phyloP scores from a whole-genome alignment of 192 early-diverging fungal genomes.

The Coemansia sp. region DNA sequence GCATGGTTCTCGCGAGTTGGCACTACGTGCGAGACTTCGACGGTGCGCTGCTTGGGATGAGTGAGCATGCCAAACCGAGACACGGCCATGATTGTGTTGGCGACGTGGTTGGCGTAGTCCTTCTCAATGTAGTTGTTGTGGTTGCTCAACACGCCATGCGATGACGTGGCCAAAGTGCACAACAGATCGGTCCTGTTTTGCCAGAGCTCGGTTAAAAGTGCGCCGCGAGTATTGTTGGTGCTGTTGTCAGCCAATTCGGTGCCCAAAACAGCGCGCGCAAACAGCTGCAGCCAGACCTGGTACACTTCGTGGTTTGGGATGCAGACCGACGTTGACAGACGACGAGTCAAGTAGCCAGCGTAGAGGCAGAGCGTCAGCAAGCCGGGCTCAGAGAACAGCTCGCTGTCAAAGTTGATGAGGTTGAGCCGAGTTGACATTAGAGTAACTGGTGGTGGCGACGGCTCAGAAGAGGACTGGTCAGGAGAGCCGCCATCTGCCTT shows the following conservation, averaged over 20 bases:
- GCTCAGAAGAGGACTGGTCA: not conserved
- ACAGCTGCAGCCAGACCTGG: conserved; percentile 20
- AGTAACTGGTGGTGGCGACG: not conserved
- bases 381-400: conserved; percentile 19
- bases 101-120: conserved; percentile 45
- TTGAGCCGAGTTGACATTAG: conserved; percentile 6
- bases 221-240: conserved; percentile 21
- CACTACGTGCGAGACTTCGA: conserved; percentile 18
- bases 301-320: conserved; percentile 38
- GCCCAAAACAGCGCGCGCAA: conserved; percentile 27
- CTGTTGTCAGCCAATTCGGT: conserved; percentile 18
- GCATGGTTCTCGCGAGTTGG: conserved; percentile 17
- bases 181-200: conserved; percentile 20
- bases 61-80: conserved; percentile 31
- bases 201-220: conserved; percentile 25
- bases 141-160: conserved; percentile 40
- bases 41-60: conserved; percentile 23
- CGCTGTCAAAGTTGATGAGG: conserved; percentile 15
- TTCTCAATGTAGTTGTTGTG: conserved; percentile 30
- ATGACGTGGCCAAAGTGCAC: conserved; percentile 17
- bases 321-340: conserved; percentile 15
- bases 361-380: conserved; percentile 25
- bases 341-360: conserved; percentile 21
- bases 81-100: conserved; percentile 32
- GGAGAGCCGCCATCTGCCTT: not conserved